Conservation (phyloP, 208 protist species). For the Balamuthia mandrillaris region DNA sequence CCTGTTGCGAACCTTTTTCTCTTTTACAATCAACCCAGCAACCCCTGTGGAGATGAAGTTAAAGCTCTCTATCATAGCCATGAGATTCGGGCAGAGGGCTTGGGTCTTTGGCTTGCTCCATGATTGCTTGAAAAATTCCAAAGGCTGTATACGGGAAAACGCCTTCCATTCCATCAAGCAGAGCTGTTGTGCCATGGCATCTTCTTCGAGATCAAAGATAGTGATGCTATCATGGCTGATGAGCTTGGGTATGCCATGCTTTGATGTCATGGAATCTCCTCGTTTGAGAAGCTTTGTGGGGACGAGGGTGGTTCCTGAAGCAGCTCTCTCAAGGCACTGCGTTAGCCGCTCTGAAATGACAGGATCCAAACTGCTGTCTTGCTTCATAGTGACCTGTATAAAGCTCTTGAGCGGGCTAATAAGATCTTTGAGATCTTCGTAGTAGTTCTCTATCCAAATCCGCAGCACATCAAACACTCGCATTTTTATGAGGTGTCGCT, state of each 20-base stretch:
- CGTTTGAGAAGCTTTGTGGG: not conserved
- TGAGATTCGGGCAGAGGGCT: not conserved
- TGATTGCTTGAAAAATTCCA: conserved; percentile 15
- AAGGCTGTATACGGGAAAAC: not conserved
- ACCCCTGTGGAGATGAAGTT: not conserved
- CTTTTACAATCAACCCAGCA: not conserved
- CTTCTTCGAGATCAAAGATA: conserved; percentile 13
- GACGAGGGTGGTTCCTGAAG: no score
- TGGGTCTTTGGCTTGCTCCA: conserved; percentile 30
- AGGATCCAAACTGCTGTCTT: not conserved
- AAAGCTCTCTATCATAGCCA: conserved; percentile 24
- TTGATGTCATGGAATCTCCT: not conserved
- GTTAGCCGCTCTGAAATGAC: not conserved
- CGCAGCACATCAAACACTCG: conserved; percentile 23
- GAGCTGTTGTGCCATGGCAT: conserved; percentile 11
- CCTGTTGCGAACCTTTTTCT: not conserved
- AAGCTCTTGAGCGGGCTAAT: not conserved
- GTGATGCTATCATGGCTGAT: not conserved
- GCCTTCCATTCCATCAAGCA: conserved; percentile 26
- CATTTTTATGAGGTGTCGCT: not conserved
- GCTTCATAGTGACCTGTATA: not conserved
- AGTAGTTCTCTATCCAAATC: not conserved
- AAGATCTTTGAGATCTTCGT: not conserved
- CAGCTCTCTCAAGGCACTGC: conserved; percentile 3
- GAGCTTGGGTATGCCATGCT: not conserved